Percentiles rank a stretch among this genome's conserved stretches.
These are phyloP conservation scores for Taphrina betulina DNA, from an alignment of 1,139 yeast species.

Conservation along the genomic window DNA sequence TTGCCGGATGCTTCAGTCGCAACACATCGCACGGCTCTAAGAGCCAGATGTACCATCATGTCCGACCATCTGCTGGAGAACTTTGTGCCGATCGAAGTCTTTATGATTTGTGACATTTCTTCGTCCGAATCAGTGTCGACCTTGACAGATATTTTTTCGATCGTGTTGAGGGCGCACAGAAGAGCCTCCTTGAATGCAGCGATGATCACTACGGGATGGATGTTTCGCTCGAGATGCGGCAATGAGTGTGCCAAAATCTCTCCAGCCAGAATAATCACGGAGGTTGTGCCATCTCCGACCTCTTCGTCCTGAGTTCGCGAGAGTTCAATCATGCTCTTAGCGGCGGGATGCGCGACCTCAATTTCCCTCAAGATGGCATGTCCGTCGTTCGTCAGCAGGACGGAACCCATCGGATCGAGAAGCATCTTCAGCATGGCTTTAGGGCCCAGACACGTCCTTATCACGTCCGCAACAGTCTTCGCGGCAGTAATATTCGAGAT, in stretches of 20 bases:
- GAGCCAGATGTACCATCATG: conserved; percentile 84
- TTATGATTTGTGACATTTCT: conserved; percentile 82
- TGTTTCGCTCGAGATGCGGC: conserved; percentile 87
- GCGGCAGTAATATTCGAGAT: conserved; percentile 97
- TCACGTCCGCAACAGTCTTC: conserved; percentile 63
- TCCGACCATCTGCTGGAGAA: conserved; percentile 89
- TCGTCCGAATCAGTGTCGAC: conserved; percentile 80
- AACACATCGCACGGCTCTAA: conserved; percentile 85
- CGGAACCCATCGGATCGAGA: conserved; percentile 93
- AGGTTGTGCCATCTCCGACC: conserved; percentile 39
- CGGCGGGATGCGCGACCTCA: conserved; percentile 96
- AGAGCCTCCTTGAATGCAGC: conserved; percentile 91
- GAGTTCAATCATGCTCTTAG: conserved; percentile 96
- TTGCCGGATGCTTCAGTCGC: conserved; percentile 60
- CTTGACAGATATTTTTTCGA: conserved; percentile 78
- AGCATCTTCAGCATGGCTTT: conserved; percentile 98
- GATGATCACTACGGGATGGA: conserved; percentile 94
- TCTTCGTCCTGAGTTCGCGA: conserved; percentile 98
- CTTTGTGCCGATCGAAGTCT: conserved; percentile 94
- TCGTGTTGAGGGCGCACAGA: conserved; percentile 83
- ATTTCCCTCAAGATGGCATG: conserved; percentile 88
- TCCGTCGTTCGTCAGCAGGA: conserved; percentile 95
- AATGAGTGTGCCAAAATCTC: conserved; percentile 93
- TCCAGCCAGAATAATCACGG: conserved; percentile 69
- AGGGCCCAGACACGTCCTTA: conserved; percentile 98